A percentile compares a stretch with the other conserved stretches of the same genome.
These are phyloP conservation scores for Candida dubliniensis DNA, from an alignment of 1,139 yeast species.

Conservation along the genomic window DNA sequence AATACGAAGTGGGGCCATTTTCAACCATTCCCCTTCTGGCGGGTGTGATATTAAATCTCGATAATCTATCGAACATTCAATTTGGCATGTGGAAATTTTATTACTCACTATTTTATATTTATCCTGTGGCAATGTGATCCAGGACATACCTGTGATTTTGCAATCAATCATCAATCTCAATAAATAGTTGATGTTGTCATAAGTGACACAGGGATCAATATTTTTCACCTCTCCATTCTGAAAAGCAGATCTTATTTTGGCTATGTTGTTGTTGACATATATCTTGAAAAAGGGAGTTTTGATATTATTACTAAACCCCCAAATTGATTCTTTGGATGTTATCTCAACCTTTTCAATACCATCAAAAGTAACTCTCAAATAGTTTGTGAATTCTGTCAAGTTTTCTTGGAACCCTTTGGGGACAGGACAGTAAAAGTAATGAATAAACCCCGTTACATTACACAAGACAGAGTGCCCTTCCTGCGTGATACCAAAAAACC, in stretches of 20 bases:
- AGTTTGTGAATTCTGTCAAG: constrained; percentile 45
- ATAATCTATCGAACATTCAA: constrained; percentile 74
- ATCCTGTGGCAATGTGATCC: constrained; percentile 86
- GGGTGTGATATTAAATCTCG: constrained; percentile 73
- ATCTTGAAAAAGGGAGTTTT: constrained; percentile 81
- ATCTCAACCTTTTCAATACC: constrained; percentile 68
- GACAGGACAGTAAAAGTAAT: constrained; percentile 89
- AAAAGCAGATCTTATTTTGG: constrained; percentile 71
- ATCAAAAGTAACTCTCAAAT: constrained; percentile 51
- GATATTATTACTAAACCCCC: constrained; percentile 87
- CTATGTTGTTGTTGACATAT: constrained; percentile 64
- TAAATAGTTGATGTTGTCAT: constrained; percentile 85
- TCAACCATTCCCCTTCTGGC: constrained; percentile 92
- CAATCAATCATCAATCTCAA: constrained; percentile 91
- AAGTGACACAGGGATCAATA: constrained; percentile 67
- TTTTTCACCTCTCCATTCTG: constrained; percentile 80
- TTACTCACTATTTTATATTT: constrained; percentile 53
- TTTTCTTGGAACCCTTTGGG: constrained; percentile 73
- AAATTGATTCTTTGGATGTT: constrained; percentile 74
- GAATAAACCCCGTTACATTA: constrained; percentile 84
- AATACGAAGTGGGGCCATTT: constrained; percentile 90
- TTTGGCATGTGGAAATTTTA: constrained; percentile 74
- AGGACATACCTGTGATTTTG: constrained; percentile 92
- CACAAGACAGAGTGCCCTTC: constrained; percentile 88
- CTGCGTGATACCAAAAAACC: constrained; percentile 90